Evolutionary conservation across 2,329 filamentous ascomycete species (phyloP), one percentile per base, ranked within the genome.

Genomic region (Botryotinia convoluta): DNA sequence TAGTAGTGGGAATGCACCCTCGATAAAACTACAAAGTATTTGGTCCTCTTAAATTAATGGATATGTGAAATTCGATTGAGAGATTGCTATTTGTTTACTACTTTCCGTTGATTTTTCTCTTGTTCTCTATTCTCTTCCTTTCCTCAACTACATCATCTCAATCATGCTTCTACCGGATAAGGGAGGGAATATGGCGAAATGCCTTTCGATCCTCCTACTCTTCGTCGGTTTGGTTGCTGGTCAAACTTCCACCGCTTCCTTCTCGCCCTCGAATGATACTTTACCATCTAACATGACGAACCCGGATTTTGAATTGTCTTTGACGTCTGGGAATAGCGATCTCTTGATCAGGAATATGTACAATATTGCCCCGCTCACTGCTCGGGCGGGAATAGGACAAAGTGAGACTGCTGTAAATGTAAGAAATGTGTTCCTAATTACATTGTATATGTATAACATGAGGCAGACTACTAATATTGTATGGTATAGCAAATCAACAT

Each of bases 121-220:
- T n/a, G 22, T 18, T 26, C 39, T 26, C 60, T 57, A 26, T 59
- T 57, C 69, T 68, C 45, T 74, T 29, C n/a, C 14, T 6, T n/a
- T 37, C 32, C 44, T 64, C 42, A 29, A 32, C 35, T 71, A n/a
- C 22, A 57, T 54, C 63, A 48, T 16, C 29, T 44, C 65, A 45
- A 78, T 68, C 62, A 79, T 78, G 78, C 72, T 76, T 76, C 74
- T 74, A 75, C 77, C 77, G 75, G 78, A 65, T 78, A 76, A 77
- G 76, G 76, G 76, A 65, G 74, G 76, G 73, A 73, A 64, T 73
- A 76, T 76, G 74, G 71, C 74, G 62, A 57, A 69, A 59, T 75
- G 51, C 64, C 72, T 77, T 68, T 74, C 74, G 54, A 73, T 72
- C 42, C 45, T 77, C 57, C 60, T 79, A 29, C 22, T 75, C 44